Conservation (phyloP, 768 basidiomycete genomes). For the Phanerochaete sordida region DNA sequence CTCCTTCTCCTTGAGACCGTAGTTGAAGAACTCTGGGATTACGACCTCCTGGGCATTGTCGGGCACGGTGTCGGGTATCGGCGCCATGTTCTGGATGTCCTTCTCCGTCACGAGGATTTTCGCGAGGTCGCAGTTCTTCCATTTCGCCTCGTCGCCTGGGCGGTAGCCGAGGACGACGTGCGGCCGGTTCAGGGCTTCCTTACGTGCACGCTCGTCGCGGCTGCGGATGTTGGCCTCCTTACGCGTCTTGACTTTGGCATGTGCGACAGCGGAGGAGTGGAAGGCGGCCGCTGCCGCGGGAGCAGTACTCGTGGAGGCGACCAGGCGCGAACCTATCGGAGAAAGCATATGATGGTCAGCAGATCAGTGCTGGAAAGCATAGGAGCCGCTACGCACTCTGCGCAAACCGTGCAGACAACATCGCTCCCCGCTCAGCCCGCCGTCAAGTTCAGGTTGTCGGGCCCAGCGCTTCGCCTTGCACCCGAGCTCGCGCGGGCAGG, state of each 20-base stretch:
- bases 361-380: neutral
- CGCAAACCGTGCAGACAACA: slow-evolving; percentile 21
- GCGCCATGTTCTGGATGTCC: slow-evolving; percentile 19
- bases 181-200: slow-evolving; percentile 40
- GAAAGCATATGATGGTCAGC: neutral
- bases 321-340: slow-evolving; percentile 30
- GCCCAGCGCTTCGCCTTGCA: neutral
- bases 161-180: slow-evolving; percentile 76
- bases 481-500: neutral
- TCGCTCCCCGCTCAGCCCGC: slow-evolving; percentile 13
- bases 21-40: slow-evolving; percentile 54
- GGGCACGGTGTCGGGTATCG: slow-evolving; percentile 22
- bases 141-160: slow-evolving; percentile 60
- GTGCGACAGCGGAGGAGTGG: slow-evolving; percentile 45
- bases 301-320: slow-evolving; percentile 38
- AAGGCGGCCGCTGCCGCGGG: slow-evolving; percentile 29
- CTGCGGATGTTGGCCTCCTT: slow-evolving; percentile 37
- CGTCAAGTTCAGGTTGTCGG: slow-evolving; percentile 4
- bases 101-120: slow-evolving; percentile 56
- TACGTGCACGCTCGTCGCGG: slow-evolving; percentile 38
- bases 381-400: slow-evolving; percentile 21
- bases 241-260: slow-evolving; percentile 27
- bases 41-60: slow-evolving; percentile 28
- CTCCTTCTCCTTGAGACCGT: slow-evolving; percentile 59
- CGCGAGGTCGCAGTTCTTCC: slow-evolving; percentile 65